Evolutionary conservation across 2,329 filamentous ascomycete genomes (phyloP), one percentile per base, ranked within the genome.

Genomic region (Fusarium concolor): DNA sequence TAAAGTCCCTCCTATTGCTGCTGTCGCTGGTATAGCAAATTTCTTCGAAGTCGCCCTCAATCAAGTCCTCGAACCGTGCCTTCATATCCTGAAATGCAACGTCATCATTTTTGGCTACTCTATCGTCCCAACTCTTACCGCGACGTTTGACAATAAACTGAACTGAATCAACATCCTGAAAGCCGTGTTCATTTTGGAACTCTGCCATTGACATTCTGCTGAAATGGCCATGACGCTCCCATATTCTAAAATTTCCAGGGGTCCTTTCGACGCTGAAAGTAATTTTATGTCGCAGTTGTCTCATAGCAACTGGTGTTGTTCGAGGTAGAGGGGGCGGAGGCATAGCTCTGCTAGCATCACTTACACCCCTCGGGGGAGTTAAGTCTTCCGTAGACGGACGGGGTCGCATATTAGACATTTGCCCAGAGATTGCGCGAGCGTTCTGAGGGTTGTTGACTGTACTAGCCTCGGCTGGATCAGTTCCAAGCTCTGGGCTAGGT

Each of bases 101-200:
- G 3, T 66, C 24, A 10, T 62, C 51, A 10, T 38, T 38, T 6
- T 49, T 39, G 2, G 41, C 1, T 1, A 66, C 50, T 5, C 9
- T 20, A 10, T 66, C 56, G 5, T 66, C 50, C 50, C 46, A 66
- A 10, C 56, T 66, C 28, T 61, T 66, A 10, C 46, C 63, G 11
- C 43, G 15, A 4, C 63, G 37, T 4, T 62, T 18, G 8, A 66
- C 17, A 5, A 56, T 6, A 7, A 66, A 66, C 8, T 24, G 45
- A 0, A 66, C 42, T 2, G 12, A 26, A 0, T 31, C 9, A 20
- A 66, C 17, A 6, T 52, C 20, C 1, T 44, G 2, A 5, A 66
- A 51, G 1, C n/a, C 10, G 18, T 37, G 44, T 2, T 14, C 24
- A 3, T 6, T 14, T 3, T 56, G 37, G 3, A 66, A 43, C 10